Conservation (phyloP, 306 rosid genomes). For the Ceratonia siliqua region DNA sequence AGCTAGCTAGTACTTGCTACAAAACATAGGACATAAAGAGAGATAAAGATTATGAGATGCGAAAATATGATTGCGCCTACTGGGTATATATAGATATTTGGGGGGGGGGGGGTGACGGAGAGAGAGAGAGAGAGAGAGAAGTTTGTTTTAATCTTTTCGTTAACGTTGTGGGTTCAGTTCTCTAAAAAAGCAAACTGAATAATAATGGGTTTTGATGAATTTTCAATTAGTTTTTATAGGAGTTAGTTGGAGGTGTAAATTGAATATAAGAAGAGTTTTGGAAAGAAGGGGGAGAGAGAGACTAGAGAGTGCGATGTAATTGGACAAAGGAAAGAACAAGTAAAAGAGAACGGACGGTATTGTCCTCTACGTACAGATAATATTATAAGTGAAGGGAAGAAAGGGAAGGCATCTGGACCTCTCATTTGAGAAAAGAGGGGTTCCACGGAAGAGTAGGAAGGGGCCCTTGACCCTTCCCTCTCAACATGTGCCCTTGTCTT, state of each 20-base stretch:
- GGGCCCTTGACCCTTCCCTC: constrained; percentile 40
- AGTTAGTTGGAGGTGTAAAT: too few species aligned
- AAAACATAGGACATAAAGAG: constrained; percentile 37
- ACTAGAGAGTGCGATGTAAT: background rate
- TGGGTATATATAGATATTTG: constrained; percentile 64
- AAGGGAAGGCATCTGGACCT: constrained; percentile 44
- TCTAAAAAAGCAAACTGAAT: too few species aligned
- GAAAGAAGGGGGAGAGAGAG: too few species aligned
- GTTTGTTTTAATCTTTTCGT: too few species aligned
- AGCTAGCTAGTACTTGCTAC: constrained; percentile 31
- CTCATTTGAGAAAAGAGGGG: constrained; percentile 35
- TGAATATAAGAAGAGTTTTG: too few species aligned
- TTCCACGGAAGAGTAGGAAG: constrained; percentile 34
- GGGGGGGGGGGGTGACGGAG: too few species aligned
- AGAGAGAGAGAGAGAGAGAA: background rate
- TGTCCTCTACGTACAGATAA: constrained; percentile 46
- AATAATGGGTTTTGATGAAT: too few species aligned
- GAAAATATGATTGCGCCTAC: constrained; percentile 41
- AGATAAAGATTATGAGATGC: constrained; percentile 40
- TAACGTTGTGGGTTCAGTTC: too few species aligned
- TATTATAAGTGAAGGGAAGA: constrained; percentile 10
- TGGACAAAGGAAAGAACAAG: constrained; percentile 60
- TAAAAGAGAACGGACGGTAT: constrained; percentile 52
- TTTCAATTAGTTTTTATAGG: too few species aligned
- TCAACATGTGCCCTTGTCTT: constrained; percentile 80